These are phyloP conservation scores for Akanthomyces muscarius DNA, from an alignment of 2,329 filamentous ascomycete species.

Conservation along the genomic window DNA sequence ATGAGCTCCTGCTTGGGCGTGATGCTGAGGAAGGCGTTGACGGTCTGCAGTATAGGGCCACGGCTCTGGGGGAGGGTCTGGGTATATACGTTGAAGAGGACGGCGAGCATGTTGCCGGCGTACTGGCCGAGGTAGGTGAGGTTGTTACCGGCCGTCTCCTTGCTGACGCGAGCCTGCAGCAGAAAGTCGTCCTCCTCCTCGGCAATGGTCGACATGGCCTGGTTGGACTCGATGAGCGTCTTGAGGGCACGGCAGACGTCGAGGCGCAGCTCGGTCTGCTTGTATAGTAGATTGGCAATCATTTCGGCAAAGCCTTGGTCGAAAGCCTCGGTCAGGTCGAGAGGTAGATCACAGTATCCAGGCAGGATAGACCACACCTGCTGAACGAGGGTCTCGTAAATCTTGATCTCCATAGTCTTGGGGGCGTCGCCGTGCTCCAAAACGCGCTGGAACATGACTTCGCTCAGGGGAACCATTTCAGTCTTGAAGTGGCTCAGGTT, in stretches of 20 bases:
- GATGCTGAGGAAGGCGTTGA: conserved; percentile 91
- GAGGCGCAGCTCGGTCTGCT: conserved; percentile 80
- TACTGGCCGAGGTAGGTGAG: conserved; percentile 75
- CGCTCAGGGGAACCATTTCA: conserved; percentile 85
- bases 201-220: conserved; percentile 69
- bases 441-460: conserved; percentile 83
- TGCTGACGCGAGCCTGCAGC: conserved; percentile 73
- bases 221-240: conserved; percentile 86
- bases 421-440: conserved; percentile 75
- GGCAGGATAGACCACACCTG: conserved; percentile 94
- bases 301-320: conserved; percentile 88
- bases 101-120: conserved; percentile 84
- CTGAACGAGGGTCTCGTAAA: conserved; percentile 92
- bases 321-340: conserved; percentile 73
- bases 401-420: conserved; percentile 95
- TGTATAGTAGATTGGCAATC: conserved; percentile 85
- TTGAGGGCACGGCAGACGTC: conserved; percentile 86
- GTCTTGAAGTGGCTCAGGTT: conserved; percentile 77
- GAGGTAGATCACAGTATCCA: conserved; percentile 88
- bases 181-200: conserved; percentile 67
- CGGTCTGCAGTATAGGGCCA: conserved; percentile 86
- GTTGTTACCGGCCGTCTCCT: conserved; percentile 71
- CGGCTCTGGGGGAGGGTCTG: conserved; percentile 91
- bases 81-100: conserved; percentile 98
- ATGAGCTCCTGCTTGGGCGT: conserved; percentile 73